phyloP scores from a whole-genome alignment of 192 early-diverging fungal species.

The Coemansia sp. region DNA sequence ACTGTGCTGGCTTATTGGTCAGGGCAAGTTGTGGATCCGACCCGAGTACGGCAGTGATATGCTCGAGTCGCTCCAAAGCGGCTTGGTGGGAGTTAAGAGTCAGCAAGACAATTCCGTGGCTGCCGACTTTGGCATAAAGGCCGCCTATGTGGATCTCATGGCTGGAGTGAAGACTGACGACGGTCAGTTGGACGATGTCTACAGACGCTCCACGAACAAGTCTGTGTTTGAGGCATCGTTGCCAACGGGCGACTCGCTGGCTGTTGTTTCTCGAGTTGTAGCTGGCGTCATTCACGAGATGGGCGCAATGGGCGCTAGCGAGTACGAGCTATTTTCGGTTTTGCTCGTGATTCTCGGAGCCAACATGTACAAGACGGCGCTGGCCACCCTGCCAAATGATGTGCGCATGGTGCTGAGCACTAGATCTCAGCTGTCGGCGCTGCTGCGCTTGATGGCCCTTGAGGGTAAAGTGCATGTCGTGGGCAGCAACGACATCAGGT shows the following conservation, averaged over 20 bases:
- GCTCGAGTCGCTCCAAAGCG: background rate
- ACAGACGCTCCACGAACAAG: background rate
- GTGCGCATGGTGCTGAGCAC: background rate
- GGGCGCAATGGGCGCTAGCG: slow-evolving; percentile 34
- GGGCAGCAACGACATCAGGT: slow-evolving; percentile 42
- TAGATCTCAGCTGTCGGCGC: background rate
- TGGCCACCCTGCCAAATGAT: background rate
- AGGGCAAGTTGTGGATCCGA: slow-evolving; percentile 37
- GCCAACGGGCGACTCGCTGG: slow-evolving; percentile 9
- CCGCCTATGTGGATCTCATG: background rate
- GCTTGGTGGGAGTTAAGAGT: slow-evolving; percentile 24
- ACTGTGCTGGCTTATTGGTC: slow-evolving; percentile 19
- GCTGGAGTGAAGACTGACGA: background rate
- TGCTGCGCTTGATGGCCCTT: slow-evolving; percentile 12
- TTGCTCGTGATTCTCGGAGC: slow-evolving; percentile 3
- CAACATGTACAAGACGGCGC: background rate
- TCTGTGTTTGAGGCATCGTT: background rate
- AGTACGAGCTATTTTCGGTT: slow-evolving; percentile 23
- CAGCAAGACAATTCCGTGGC: no score
- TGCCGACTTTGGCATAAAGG: background rate
- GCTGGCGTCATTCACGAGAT: slow-evolving; percentile 9
- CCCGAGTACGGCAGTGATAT: slow-evolving; percentile 13
- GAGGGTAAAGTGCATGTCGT: slow-evolving; percentile 15
- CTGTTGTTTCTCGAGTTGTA: slow-evolving; percentile 14
- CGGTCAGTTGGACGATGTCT: background rate